Percentiles rank a stretch among this genome's conserved stretches.
Evolutionary conservation across 352 stramenopile species (phyloP).

Genomic region (Globisporangium cederbergense): DNA sequence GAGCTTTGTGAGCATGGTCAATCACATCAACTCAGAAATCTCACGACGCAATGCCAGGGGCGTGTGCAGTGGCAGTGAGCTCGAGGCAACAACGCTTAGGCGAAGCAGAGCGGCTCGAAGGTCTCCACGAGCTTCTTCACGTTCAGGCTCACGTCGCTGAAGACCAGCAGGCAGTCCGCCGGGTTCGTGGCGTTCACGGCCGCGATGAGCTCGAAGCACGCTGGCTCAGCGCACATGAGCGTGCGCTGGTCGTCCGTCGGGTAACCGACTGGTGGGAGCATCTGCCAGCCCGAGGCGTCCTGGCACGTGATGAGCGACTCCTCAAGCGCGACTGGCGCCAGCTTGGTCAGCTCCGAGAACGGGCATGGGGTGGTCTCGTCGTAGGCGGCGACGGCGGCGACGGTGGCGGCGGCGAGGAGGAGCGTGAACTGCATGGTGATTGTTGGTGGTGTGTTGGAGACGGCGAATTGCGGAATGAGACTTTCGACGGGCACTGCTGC

Average conservation of each 20-base stretch:
- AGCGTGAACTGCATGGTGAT: constrained; percentile 10
- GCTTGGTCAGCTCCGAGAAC: constrained; percentile 5
- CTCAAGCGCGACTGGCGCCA: not conserved
- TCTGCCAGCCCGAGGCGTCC: constrained; percentile 21
- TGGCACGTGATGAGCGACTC: constrained; percentile 16
- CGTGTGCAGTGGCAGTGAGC: no score
- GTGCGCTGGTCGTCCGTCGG: constrained; percentile 18
- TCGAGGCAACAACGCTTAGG: no score
- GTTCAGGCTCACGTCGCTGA: constrained; percentile 23
- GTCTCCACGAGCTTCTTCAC: constrained; percentile 27
- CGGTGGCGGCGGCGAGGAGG: constrained; percentile 4
- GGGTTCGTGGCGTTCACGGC: constrained; percentile 18
- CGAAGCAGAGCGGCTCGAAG: constrained; percentile 22
- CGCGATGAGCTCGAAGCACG: constrained; percentile 22
- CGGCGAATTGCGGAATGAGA: constrained; percentile 15
- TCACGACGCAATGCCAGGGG: no score
- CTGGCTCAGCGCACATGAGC: constrained; percentile 21
- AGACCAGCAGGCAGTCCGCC: constrained; percentile 27
- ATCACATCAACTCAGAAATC: no score
- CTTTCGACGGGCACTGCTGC: not conserved
- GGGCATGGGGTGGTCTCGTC: constrained; percentile 6
- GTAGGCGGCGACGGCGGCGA: constrained; percentile 10
- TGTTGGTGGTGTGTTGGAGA: not conserved
- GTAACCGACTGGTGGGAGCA: constrained; percentile 27
- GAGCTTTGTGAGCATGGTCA: no score